These are phyloP conservation scores for Musa acuminata DNA, from an alignment of 176 grass and related monocot genomes.

Conservation along the genomic window DNA sequence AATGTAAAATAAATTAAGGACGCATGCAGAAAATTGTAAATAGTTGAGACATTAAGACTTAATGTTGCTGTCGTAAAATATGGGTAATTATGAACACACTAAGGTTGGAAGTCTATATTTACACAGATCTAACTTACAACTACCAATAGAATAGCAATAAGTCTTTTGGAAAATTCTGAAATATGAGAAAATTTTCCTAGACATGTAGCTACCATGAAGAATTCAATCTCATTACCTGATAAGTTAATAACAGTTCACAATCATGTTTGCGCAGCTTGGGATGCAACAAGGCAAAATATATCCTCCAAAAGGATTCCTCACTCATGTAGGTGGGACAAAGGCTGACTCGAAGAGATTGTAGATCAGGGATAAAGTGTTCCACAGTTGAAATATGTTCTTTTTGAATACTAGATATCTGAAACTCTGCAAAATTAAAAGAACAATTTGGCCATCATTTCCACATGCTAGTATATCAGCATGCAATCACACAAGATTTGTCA, in stretches of 20 bases:
- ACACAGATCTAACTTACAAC: neutral
- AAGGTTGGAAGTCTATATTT: neutral
- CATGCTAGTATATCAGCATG: no score
- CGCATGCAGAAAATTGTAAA: no score
- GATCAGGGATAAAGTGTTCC: slow-evolving; percentile 52
- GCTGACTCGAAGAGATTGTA: slow-evolving; percentile 43
- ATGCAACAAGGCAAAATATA: slow-evolving; percentile 76
- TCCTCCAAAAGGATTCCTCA: slow-evolving; percentile 71
- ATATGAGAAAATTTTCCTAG: neutral
- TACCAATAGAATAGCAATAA: neutral
- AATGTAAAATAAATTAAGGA: no score
- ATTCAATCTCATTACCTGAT: slow-evolving; percentile 12
- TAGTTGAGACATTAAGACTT: no score
- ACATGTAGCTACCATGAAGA: neutral
- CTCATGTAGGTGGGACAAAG: slow-evolving; percentile 72
- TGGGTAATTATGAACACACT: no score
- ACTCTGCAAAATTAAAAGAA: slow-evolving; percentile 47
- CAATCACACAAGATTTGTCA: no score
- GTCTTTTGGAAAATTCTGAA: neutral
- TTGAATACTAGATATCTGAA: slow-evolving; percentile 53
- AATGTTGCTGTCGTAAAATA: no score
- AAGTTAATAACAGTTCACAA: slow-evolving; percentile 33
- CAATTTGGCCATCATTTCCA: neutral
- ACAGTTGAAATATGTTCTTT: slow-evolving; percentile 54
- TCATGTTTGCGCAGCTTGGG: slow-evolving; percentile 56